Evolutionary conservation across 2,329 filamentous ascomycete genomes (phyloP).

Genomic region (Aureobasidium sp.): DNA sequence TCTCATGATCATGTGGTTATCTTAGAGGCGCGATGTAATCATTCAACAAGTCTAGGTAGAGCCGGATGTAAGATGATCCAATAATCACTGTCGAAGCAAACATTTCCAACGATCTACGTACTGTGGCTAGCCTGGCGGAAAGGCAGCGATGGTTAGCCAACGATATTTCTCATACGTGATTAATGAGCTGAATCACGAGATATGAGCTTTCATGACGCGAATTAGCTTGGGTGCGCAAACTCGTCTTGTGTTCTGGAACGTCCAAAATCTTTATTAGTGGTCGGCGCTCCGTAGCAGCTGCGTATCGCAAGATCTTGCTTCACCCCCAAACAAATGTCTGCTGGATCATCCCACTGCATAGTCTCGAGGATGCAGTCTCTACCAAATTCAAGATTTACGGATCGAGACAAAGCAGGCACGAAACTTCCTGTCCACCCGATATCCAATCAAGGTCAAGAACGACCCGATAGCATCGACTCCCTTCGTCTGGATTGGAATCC

Average conservation of each 20-base stretch:
- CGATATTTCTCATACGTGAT: not conserved
- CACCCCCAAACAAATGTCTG: not conserved
- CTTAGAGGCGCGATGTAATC: not conserved
- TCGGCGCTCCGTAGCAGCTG: not conserved
- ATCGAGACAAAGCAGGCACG: not conserved
- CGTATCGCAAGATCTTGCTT: not conserved
- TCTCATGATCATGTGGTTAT: not conserved
- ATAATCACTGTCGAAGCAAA: not conserved
- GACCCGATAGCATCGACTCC: not conserved
- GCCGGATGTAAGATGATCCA: not conserved
- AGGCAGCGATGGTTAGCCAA: not conserved
- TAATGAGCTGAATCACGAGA: not conserved
- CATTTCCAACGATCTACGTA: not conserved
- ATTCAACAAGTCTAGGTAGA: not conserved
- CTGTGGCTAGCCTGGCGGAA: not conserved
- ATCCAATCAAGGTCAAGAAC: not conserved
- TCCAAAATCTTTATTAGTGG: not conserved
- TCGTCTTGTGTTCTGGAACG: not conserved
- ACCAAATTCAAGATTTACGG: not conserved
- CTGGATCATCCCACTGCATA: not conserved
- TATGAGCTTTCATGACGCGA: not conserved
- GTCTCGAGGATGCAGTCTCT: not conserved
- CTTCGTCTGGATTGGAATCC: not conserved
- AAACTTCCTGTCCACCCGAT: not conserved
- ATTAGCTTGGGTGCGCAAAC: not conserved